Evolutionary conservation across 129 eudicot species (phyloP).

Genomic region (Centaurea solstitialis): DNA sequence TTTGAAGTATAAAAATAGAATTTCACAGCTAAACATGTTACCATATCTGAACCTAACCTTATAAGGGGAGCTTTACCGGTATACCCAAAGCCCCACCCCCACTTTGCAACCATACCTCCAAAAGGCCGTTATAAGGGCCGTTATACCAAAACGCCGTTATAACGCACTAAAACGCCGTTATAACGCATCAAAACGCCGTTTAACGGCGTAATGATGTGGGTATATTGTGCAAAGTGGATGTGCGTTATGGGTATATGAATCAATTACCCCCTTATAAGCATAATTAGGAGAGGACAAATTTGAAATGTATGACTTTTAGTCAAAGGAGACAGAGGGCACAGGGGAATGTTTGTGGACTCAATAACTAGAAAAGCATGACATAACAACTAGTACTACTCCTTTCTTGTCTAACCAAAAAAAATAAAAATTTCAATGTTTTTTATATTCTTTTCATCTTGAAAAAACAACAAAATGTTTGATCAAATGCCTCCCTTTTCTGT

Average conservation of each 20-base stretch:
- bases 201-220: no score
- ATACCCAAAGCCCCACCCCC: no score
- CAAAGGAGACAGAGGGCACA: constrained; percentile 41
- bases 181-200: no score
- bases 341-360: constrained; percentile 56
- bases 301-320: constrained; percentile 23
- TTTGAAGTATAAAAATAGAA: no score
- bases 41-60: background rate
- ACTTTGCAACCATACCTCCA: no score
- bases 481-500: background rate
- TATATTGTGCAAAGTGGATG: no score
- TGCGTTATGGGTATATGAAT: no score
- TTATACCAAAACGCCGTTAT: no score
- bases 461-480: background rate
- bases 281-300: constrained; percentile 31
- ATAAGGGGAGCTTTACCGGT: no score
- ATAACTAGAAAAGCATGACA: constrained; percentile 43
- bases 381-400: constrained; percentile 30
- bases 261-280: constrained; percentile 1
- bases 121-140: no score
- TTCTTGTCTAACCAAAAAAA: constrained; percentile 21
- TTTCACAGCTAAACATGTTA: no score
- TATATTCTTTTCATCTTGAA: background rate
- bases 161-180: no score
- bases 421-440: background rate